Evolutionary conservation across 495 filamentous ascomycete genomes (phyloP).

Genomic region (Aspergillus hancockii): DNA sequence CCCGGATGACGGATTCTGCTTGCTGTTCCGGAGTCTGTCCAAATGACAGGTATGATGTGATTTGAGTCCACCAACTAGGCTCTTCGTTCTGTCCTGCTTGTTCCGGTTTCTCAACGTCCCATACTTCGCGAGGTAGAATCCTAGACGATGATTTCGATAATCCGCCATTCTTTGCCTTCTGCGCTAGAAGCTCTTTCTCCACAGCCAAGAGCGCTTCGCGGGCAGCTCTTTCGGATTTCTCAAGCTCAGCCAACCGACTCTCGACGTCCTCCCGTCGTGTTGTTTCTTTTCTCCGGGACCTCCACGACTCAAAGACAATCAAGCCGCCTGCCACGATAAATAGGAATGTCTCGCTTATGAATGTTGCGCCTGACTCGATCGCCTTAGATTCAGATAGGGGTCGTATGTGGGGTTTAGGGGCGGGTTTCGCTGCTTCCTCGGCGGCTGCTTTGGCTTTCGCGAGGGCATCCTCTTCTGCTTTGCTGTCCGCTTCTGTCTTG

Average conservation of each 20-base stretch:
- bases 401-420: constrained; percentile 57
- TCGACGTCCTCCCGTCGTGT: constrained; percentile 74
- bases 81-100: constrained; percentile 25
- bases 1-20: constrained; percentile 16
- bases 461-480: constrained; percentile 58
- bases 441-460: constrained; percentile 52
- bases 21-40: constrained; percentile 22
- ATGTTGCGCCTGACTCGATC: constrained; percentile 93
- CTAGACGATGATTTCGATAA: constrained; percentile 28
- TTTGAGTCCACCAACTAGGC: constrained; percentile 33
- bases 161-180: constrained; percentile 49
- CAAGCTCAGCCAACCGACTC: constrained; percentile 64
- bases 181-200: constrained; percentile 65
- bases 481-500: constrained; percentile 72
- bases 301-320: constrained; percentile 79
- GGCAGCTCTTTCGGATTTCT: constrained; percentile 60
- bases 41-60: constrained; percentile 38
- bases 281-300: constrained; percentile 74
- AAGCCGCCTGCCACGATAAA: constrained; percentile 76
- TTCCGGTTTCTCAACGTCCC: constrained; percentile 42
- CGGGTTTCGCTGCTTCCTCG: constrained; percentile 45
- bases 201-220: constrained; percentile 60
- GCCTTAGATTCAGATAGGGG: constrained; percentile 89
- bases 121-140: constrained; percentile 48
- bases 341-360: constrained; percentile 88